Evolutionary conservation across 2,329 filamentous ascomycete genomes (phyloP), one percentile per base, ranked within the genome.

Genomic region (Zopfia rhizophila): DNA sequence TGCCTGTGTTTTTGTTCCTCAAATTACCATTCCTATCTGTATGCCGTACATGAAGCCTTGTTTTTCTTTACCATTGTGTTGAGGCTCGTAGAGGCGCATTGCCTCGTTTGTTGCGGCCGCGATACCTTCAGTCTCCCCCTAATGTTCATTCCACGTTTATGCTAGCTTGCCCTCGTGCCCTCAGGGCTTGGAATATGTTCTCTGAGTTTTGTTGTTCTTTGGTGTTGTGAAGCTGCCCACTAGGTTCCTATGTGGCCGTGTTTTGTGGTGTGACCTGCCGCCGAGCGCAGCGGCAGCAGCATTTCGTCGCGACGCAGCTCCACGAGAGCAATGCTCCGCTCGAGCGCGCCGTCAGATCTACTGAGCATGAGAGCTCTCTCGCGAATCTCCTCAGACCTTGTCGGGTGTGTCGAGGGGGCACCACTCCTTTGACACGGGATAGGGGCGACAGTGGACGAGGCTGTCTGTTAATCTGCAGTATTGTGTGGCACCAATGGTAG

Each of bases 361-460:
- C 47, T 48, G 14, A 48, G 45, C 38, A 48, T 51, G 23, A 49
- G 48, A 52, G 41, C 45, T 54, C 48, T 45, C 35, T 10, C 39
- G 31, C 37, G 47, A 41, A 51, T 49, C 66, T 71, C 63, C 66
- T 72, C 39, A 54, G 51, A 54, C 51, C 37, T 54, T 54, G 30
- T 51, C 35, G 17, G 25, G 25, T 54, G 25, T 48, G 39, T 45
- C 29, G n/a, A 42, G 37, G 31, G 47, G 46, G 33, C 21, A 42
- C 39, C 38, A 45, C 25, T 48, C 40, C 39, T 35, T 45, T 28
- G 14, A 43, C 31, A 45, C 11, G 13, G 30, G 36, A 12, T 17
- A 38, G 48, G 38, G 35, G 21, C 43, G 39, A 48, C 22, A 48
- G 46, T 51, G 29, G 46, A 46, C 37, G 35, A 52, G 38, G 45